Conservation (phyloP, 768 basidiomycete species). For the Lactarius evosmus region DNA sequence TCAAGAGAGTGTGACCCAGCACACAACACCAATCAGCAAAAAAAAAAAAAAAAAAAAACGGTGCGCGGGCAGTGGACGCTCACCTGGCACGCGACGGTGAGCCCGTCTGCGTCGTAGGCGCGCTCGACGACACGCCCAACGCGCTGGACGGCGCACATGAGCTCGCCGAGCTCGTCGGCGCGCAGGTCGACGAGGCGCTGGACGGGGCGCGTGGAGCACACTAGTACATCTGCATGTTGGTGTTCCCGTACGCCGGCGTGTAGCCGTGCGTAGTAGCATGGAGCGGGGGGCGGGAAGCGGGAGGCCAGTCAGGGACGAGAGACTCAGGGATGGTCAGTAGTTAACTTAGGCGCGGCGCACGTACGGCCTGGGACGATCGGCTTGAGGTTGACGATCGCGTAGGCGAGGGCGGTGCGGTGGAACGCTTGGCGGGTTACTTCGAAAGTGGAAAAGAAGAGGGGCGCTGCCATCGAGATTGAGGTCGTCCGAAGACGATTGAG, state of each 20-base stretch:
- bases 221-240: conserved; percentile 46
- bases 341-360: conserved; percentile 39
- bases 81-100: conserved; percentile 92
- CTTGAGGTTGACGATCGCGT: conserved; percentile 92
- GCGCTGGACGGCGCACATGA: conserved; percentile 75
- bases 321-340: background rate
- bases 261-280: too few relatives aligned
- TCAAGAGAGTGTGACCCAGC: background rate
- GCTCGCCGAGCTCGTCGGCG: conserved; percentile 62
- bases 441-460: conserved; percentile 69
- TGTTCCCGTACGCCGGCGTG: background rate
- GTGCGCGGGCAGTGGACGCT: conserved; percentile 16
- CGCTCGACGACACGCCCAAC: conserved; percentile 79
- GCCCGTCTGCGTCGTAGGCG: conserved; percentile 75
- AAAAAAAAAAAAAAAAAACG: background rate
- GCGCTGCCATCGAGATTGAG: conserved; percentile 2
- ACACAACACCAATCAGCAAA: background rate
- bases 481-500: background rate
- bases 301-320: background rate
- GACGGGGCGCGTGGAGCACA: conserved; percentile 49
- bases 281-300: too few relatives aligned
- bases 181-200: conserved; percentile 49
- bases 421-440: conserved; percentile 78
- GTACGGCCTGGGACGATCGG: conserved; percentile 92
- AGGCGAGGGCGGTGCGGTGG: conserved; percentile 63